phyloP scores from a whole-genome alignment of 352 stramenopile species.

The Pythium insidiosum region DNA sequence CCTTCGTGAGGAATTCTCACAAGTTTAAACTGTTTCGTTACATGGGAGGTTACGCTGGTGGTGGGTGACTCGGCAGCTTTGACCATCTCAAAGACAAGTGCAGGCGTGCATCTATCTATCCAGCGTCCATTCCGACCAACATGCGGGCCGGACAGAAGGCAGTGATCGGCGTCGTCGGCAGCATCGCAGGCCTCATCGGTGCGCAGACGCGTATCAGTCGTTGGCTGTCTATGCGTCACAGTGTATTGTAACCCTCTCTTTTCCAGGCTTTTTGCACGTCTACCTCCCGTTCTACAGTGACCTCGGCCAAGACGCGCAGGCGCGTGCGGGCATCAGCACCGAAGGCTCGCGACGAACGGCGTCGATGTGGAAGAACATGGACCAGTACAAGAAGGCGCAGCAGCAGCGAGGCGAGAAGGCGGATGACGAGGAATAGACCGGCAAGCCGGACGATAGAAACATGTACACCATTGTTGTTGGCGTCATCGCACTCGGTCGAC shows the following conservation, averaged over 20 bases:
- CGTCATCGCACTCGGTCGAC: background rate
- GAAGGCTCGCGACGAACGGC: slow-evolving; percentile 10
- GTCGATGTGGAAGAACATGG: slow-evolving; percentile 44
- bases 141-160: slow-evolving; percentile 29
- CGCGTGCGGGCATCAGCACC: slow-evolving; percentile 14
- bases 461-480: background rate
- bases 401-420: background rate
- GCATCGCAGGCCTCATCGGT: slow-evolving; percentile 18
- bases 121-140: too few relatives aligned
- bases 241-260: too few relatives aligned
- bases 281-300: slow-evolving; percentile 35
- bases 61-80: too few relatives aligned
- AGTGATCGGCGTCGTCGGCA: slow-evolving; percentile 21
- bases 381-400: slow-evolving; percentile 10
- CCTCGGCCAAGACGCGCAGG: slow-evolving; percentile 22
- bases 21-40: too few relatives aligned
- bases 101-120: too few relatives aligned
- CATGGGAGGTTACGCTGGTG: too few relatives aligned
- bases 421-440: slow-evolving; percentile 3
- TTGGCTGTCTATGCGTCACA: too few relatives aligned
- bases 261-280: slow-evolving; percentile 17
- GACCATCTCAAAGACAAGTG: too few relatives aligned
- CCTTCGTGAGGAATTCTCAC: too few relatives aligned
- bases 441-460: background rate
- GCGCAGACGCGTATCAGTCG: too few relatives aligned